phyloP scores from a whole-genome alignment of 1,284 basidiomycete genomes.

The Polyporus tsugae region DNA sequence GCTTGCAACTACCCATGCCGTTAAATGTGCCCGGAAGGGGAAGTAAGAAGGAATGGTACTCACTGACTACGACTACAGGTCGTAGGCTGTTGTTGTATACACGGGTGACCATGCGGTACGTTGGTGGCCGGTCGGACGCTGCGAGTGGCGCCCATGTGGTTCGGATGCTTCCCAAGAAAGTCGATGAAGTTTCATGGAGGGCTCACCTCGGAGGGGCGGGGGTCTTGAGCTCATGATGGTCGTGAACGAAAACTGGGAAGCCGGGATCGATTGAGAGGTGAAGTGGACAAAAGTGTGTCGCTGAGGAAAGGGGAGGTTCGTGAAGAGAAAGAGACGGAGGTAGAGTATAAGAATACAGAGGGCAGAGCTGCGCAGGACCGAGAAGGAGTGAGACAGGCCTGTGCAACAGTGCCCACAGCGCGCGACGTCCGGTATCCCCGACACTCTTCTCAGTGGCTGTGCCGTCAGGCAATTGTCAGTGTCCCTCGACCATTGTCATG shows the following conservation, averaged over 20 bases:
- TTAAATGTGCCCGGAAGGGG: not conserved
- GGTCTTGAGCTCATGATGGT: slow-evolving; percentile 31
- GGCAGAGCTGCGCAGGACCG: not conserved
- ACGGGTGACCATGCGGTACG: slow-evolving; percentile 65
- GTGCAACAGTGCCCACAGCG: not conserved
- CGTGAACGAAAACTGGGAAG: not conserved
- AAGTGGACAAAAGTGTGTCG: not conserved
- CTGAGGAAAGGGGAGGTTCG: not conserved
- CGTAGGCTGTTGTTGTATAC: slow-evolving; percentile 64
- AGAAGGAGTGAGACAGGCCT: not conserved
- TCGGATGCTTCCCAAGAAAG: not conserved
- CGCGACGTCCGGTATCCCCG: slow-evolving; percentile 6
- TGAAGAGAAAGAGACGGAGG: not conserved
- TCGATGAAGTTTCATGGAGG: not conserved
- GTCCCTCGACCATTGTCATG: not conserved
- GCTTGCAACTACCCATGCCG: slow-evolving; percentile 48
- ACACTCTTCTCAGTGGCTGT: not conserved
- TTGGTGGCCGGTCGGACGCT: slow-evolving; percentile 49
- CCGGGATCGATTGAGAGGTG: not conserved
- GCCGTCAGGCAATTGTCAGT: not conserved
- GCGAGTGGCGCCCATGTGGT: slow-evolving; percentile 1
- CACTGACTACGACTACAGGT: slow-evolving; percentile 63
- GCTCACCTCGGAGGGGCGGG: slow-evolving; percentile 33
- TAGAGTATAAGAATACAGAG: slow-evolving; percentile 8
- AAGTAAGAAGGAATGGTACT: slow-evolving; percentile 38